These are phyloP conservation scores for Termitomyces sp. DNA, from an alignment of 768 basidiomycete species.

Conservation along the genomic window DNA sequence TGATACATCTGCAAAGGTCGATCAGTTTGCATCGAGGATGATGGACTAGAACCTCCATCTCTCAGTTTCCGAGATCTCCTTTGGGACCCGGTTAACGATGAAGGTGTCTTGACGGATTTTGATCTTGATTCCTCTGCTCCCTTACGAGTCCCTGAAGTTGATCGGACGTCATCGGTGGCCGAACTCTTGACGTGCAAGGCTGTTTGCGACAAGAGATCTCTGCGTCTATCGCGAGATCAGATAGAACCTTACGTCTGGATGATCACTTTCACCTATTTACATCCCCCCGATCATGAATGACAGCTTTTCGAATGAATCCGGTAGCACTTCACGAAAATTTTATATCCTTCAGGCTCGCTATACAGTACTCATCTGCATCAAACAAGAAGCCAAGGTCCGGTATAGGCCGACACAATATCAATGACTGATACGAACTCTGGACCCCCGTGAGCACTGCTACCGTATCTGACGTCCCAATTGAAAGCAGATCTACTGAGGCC, in stretches of 20 bases:
- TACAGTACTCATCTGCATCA: not conserved
- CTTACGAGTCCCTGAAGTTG: not conserved
- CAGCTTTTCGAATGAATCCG: not conserved
- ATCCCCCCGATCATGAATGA: not conserved
- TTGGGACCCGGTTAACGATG: conserved; percentile 1
- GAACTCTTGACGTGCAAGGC: conserved; percentile 10
- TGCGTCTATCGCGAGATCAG: conserved; percentile 1
- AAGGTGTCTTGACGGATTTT: conserved; percentile 11
- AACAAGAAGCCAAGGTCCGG: not conserved
- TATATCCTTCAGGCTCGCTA: not conserved
- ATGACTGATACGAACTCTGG: not conserved
- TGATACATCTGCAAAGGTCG: not conserved
- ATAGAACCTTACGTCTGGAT: conserved; percentile 12
- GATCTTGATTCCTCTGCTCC: conserved; percentile 2
- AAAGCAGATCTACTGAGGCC: too few relatives aligned
- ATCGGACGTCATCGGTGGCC: not conserved
- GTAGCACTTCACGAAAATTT: not conserved
- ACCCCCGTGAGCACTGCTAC: too few relatives aligned
- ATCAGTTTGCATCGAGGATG: not conserved
- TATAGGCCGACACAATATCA: not conserved
- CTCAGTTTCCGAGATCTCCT: not conserved
- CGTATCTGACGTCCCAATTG: too few relatives aligned
- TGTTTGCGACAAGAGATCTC: conserved; percentile 3
- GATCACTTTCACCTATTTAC: conserved; percentile 1
- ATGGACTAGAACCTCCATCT: not conserved